These are phyloP conservation scores for Ampelocalamus luodianensis DNA, from an alignment of 176 grass and related monocot species.

Conservation along the genomic window DNA sequence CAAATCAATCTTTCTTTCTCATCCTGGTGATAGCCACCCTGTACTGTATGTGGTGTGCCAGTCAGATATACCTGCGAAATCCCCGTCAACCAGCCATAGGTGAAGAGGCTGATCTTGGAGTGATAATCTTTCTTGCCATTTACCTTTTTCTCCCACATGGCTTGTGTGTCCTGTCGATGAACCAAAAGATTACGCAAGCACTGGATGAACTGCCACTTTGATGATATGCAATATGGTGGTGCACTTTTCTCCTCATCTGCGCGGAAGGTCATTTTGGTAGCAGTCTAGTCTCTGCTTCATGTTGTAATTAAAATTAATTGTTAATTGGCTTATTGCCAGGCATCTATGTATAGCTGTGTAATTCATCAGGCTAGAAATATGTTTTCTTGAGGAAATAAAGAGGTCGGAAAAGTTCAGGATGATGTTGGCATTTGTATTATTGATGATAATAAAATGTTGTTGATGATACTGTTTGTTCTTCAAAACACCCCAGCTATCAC, in stretches of 20 bases:
- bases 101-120: constrained; percentile 98
- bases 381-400: constrained; percentile 34
- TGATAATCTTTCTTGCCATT: constrained; percentile 75
- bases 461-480: not conserved
- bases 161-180: constrained; percentile 73
- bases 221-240: constrained; percentile 24
- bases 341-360: constrained; percentile 28
- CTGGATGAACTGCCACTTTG: constrained; percentile 56
- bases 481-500: not conserved
- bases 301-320: constrained; percentile 46
- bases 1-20: constrained; percentile 73
- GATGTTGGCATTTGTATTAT: not conserved
- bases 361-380: constrained; percentile 23
- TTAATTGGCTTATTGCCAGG: constrained; percentile 6
- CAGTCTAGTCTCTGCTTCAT: not conserved
- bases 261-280: constrained; percentile 12
- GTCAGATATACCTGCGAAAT: constrained; percentile 82
- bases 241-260: constrained; percentile 23
- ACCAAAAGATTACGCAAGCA: constrained; percentile 58
- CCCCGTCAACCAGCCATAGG: constrained; percentile 77
- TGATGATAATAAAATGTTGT: not conserved
- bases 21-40: constrained; percentile 62
- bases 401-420: not conserved
- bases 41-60: constrained; percentile 83
- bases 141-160: constrained; percentile 88